phyloP scores from a whole-genome alignment of 176 grass and related monocot species.

The sorghum (Sorghum bicolor) region DNA sequence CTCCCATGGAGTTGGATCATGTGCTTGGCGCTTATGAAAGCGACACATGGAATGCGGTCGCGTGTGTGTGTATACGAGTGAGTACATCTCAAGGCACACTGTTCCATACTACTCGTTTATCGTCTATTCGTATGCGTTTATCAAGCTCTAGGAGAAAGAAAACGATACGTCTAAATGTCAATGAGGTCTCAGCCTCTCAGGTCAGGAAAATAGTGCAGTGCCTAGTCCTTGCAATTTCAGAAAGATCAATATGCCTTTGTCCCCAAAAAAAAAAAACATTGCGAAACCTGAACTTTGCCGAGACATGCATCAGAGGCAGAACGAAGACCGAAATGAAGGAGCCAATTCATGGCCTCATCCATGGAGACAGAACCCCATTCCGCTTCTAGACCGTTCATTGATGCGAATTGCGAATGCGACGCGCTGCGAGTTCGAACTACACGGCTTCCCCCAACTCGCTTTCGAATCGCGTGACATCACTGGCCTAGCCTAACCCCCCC shows the following conservation, averaged over 20 bases:
- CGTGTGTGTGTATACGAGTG: background rate
- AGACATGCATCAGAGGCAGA: background rate
- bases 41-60: background rate
- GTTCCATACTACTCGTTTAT: background rate
- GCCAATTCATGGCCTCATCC: background rate
- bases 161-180: background rate
- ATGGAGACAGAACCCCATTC: background rate
- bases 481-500: background rate
- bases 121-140: background rate
- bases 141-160: background rate
- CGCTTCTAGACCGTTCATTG: constrained; percentile 4
- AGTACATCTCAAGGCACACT: background rate
- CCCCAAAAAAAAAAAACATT: background rate
- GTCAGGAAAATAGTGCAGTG: background rate
- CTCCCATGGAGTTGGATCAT: constrained; percentile 13
- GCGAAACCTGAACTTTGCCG: background rate
- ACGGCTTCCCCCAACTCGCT: background rate
- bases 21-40: background rate
- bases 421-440: background rate
- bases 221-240: too few species aligned
- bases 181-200: background rate
- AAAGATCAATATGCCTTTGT: background rate
- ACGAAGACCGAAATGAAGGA: background rate
- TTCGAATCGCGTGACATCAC: background rate
- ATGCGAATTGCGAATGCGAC: background rate